These are phyloP conservation scores for Datisca glomerata DNA, from an alignment of 306 rosid genomes.

Conservation along the genomic window DNA sequence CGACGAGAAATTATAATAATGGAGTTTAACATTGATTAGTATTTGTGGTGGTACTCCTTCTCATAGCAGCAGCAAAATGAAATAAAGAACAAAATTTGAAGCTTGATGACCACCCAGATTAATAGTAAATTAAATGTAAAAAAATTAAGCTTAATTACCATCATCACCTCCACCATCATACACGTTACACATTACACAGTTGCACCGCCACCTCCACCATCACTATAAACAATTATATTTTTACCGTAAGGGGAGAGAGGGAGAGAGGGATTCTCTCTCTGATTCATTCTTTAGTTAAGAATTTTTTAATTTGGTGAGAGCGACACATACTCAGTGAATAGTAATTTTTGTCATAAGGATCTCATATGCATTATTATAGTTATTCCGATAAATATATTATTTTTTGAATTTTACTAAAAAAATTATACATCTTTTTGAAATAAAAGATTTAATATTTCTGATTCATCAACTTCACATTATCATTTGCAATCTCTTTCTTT, in stretches of 20 bases:
- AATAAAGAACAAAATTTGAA: neutral
- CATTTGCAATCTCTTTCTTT: too few relatives aligned
- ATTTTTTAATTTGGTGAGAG: neutral
- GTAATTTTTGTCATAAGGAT: too few relatives aligned
- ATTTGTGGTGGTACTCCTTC: neutral
- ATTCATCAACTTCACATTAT: too few relatives aligned
- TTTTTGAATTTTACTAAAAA: too few relatives aligned
- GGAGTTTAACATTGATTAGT: too few relatives aligned
- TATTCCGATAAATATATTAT: too few relatives aligned
- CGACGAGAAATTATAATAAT: too few relatives aligned
- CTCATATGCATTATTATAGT: too few relatives aligned
- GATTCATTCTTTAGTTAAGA: neutral
- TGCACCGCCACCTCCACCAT: neutral
- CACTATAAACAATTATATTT: neutral
- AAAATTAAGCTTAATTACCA: neutral
- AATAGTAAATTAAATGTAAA: neutral
- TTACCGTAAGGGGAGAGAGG: neutral
- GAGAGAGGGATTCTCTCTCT: neutral
- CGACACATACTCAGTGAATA: too few relatives aligned
- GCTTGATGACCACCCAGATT: neutral
- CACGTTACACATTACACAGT: too few relatives aligned
- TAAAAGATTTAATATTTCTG: too few relatives aligned
- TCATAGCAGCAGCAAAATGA: neutral
- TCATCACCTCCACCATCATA: constrained; percentile 1
- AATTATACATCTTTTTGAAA: too few relatives aligned